Evolutionary conservation across 257 asterid species (phyloP), one percentile per base, ranked within the genome.

Genomic region (Solanum bulbocastanum): DNA sequence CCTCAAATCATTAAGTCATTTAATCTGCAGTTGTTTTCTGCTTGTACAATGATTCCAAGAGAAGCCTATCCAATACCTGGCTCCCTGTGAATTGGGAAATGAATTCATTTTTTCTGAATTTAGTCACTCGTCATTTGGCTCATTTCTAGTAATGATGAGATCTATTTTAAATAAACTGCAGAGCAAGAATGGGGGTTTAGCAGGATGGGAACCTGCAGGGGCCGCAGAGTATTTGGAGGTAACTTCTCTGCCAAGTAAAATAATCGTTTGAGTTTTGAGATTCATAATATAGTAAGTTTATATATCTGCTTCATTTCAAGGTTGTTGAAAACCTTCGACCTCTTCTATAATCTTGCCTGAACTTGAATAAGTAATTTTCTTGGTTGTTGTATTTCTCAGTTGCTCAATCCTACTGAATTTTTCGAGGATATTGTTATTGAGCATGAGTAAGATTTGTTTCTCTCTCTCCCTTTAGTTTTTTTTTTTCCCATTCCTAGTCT

Each of bases 131-230:
- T 39, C 83, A 75, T 75, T 75, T 75, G 83, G 79, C 27, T 33
- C 44, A 35, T 72, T 72, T 72, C 25, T 72, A 3, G 79, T 35
- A 16, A 9, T 35, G 23, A 14, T 18, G 44, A 72, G 44, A 72
- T 83, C 68, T 25, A 73, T 11, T 35, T 46, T 20, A 46, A 52
- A 71, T 58, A 39, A 65, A 88, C 81, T 72, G 42, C 95, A 96
- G 98, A 96, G 98, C 87, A 93, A 95, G 89, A 95, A 96, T 76
- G 99, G 99, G 8, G 99, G 99, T 13, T 90, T 96, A 78, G 88
- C 98, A 85, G 98, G 96, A 56, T 96, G 99, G 98, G 99, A 96
- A 91, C 98, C 99, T 27, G 98, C 98, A 66, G 97, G 98, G 88
- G 91, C 98, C 85, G 87, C 94, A 5, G 90, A 94, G 27, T 95